Evolutionary conservation across 2,329 filamentous ascomycete species (phyloP).

Genomic region (Calonectria hawksworthii): DNA sequence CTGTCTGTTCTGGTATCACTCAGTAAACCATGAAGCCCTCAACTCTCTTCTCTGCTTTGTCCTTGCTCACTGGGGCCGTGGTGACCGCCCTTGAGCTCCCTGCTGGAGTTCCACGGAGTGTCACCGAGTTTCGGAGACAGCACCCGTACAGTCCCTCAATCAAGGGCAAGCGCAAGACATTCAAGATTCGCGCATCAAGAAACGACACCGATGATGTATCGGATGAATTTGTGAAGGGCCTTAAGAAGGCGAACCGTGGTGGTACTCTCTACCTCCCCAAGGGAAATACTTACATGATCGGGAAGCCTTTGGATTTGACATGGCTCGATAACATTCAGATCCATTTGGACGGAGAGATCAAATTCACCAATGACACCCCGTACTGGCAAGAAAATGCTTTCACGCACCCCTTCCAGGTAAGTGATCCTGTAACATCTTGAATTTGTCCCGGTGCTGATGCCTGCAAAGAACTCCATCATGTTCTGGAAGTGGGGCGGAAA

Average conservation of each 20-base stretch:
- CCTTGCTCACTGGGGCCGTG: slow-evolving; percentile 36
- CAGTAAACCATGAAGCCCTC: slow-evolving; percentile 39
- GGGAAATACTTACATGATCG: slow-evolving; percentile 42
- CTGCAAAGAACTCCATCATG: slow-evolving; percentile 51
- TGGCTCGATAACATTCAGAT: slow-evolving; percentile 42
- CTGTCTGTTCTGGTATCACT: not conserved
- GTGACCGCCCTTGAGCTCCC: slow-evolving; percentile 41
- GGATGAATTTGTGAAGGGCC: slow-evolving; percentile 37
- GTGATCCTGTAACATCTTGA: accelerated
- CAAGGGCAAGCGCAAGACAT: slow-evolving; percentile 31
- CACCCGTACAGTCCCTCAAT: slow-evolving; percentile 35
- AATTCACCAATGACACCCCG: slow-evolving; percentile 42
- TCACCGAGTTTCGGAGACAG: slow-evolving; percentile 42
- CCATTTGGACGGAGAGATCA: slow-evolving; percentile 44
- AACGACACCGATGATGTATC: slow-evolving; percentile 40
- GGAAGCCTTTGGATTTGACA: slow-evolving; percentile 42
- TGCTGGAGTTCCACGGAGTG: slow-evolving; percentile 40
- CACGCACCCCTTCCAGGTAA: slow-evolving; percentile 42
- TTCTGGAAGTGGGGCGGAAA: slow-evolving; percentile 76
- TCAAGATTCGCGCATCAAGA: slow-evolving; percentile 39
- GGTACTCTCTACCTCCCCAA: slow-evolving; percentile 41
- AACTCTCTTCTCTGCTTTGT: slow-evolving; percentile 34
- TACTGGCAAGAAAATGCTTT: slow-evolving; percentile 44
- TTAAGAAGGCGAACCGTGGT: slow-evolving; percentile 41
- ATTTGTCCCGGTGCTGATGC: not conserved